phyloP scores from a whole-genome alignment of 179 eudicot genomes.

The Corrigiola litoralis region DNA sequence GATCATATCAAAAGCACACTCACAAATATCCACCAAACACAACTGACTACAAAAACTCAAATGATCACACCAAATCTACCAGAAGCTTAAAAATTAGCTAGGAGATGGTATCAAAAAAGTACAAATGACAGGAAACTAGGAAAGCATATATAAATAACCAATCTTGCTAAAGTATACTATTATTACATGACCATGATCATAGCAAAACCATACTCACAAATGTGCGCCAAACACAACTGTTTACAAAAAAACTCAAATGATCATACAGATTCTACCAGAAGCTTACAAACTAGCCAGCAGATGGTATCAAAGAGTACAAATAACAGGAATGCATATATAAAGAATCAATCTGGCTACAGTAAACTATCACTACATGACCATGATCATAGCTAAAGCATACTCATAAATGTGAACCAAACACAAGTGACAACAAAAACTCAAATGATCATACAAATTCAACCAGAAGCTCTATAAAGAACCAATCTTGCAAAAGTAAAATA shows the following conservation, averaged over 20 bases:
- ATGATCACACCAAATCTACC: too few relatives aligned
- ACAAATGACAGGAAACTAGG: too few relatives aligned
- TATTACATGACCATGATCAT: neutral
- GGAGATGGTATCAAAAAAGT: too few relatives aligned
- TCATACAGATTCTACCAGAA: too few relatives aligned
- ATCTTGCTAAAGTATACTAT: neutral
- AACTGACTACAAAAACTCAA: neutral
- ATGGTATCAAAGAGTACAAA: too few relatives aligned
- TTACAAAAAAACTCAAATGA: neutral
- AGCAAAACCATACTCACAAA: neutral
- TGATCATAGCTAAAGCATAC: neutral
- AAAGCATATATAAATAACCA: neutral
- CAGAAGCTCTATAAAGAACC: too few relatives aligned
- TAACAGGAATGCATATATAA: neutral
- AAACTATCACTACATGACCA: neutral
- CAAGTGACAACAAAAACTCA: neutral
- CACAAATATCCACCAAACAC: neutral
- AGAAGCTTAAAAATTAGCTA: too few relatives aligned
- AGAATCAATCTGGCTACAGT: neutral
- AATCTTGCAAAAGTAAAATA: neutral
- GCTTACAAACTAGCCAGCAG: too few relatives aligned
- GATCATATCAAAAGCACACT: slow-evolving; percentile 1
- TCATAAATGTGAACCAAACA: neutral
- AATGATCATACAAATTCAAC: neutral
- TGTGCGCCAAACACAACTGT: neutral